A percentile compares a stretch with the other conserved stretches of the same genome.
These are phyloP conservation scores for Bryum argenteum DNA, from an alignment of 225 moss, liverwort and hornwort genomes.

Conservation along the genomic window DNA sequence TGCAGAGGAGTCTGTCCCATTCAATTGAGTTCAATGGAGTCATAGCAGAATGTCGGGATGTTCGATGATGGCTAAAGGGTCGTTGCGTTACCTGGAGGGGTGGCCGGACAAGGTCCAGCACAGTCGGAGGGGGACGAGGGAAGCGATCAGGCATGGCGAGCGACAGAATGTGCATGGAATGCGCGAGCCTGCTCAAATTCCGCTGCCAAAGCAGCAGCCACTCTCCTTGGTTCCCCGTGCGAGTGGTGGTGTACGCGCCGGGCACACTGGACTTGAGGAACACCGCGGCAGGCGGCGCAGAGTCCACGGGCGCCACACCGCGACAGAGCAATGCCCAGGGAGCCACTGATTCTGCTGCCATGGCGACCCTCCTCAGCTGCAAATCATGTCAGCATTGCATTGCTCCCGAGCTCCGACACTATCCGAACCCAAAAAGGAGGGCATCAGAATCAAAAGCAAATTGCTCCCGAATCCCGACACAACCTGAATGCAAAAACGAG, in stretches of 20 bases:
- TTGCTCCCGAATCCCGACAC: background rate
- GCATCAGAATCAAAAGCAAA: background rate
- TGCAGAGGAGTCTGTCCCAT: no score
- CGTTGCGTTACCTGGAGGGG: slow-evolving; percentile 3
- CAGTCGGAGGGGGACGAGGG: slow-evolving; percentile 16
- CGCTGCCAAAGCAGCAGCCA: slow-evolving; percentile 67
- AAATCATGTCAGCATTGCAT: background rate
- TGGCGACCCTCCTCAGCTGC: background rate
- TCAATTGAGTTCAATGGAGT: no score
- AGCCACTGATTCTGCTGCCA: slow-evolving; percentile 24
- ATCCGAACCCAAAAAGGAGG: background rate
- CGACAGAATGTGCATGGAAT: slow-evolving; percentile 49
- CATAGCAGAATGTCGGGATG: no score
- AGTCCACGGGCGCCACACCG: slow-evolving; percentile 33
- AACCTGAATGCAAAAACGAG: no score
- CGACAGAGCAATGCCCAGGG: slow-evolving; percentile 38
- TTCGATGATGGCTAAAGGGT: no score
- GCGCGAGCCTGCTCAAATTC: slow-evolving; percentile 69
- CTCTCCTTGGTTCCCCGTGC: slow-evolving; percentile 55
- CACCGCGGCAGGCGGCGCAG: slow-evolving; percentile 46
- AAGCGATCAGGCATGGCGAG: slow-evolving; percentile 59
- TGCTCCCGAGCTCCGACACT: background rate
- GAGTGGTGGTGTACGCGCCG: slow-evolving; percentile 88
- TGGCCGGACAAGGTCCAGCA: slow-evolving; percentile 16
- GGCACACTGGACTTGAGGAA: slow-evolving; percentile 55